Conservation (phyloP, 2,329 filamentous ascomycete genomes). For the Hypoxylon sp. region DNA sequence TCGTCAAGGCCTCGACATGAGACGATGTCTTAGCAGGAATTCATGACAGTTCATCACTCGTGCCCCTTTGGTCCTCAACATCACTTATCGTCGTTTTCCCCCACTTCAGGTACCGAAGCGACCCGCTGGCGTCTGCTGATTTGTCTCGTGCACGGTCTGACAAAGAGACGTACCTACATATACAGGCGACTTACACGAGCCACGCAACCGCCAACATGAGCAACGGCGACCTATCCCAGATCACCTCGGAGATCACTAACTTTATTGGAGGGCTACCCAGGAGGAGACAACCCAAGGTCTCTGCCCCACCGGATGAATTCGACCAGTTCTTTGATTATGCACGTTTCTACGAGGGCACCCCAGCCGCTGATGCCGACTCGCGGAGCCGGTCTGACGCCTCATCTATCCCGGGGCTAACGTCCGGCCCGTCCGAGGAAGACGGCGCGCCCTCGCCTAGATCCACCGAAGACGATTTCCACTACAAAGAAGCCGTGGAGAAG, state of each 20-base stretch:
- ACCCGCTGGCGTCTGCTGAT: conserved; percentile 55
- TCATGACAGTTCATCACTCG: conserved; percentile 53
- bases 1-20: conserved; percentile 51
- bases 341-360: conserved; percentile 49
- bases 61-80: conserved; percentile 51
- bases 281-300: conserved; percentile 46
- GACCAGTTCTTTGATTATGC: conserved; percentile 52
- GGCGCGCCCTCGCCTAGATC: conserved; percentile 52
- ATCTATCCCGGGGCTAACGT: conserved; percentile 55
- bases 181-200: conserved; percentile 55
- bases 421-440: conserved; percentile 54
- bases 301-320: conserved; percentile 47
- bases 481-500: conserved; percentile 50
- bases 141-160: conserved; percentile 55
- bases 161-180: conserved; percentile 54
- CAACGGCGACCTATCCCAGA: conserved; percentile 51
- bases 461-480: conserved; percentile 47
- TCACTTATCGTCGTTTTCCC: conserved; percentile 54
- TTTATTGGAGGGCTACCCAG: conserved; percentile 51
- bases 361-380: conserved; percentile 50
- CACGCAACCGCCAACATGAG: conserved; percentile 53
- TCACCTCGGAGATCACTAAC: conserved; percentile 52
- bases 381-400: conserved; percentile 53
- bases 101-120: conserved; percentile 55
- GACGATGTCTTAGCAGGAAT: conserved; percentile 55